These are phyloP conservation scores for Bretziella fagacearum DNA, from an alignment of 2,329 filamentous ascomycete genomes.

Conservation along the genomic window DNA sequence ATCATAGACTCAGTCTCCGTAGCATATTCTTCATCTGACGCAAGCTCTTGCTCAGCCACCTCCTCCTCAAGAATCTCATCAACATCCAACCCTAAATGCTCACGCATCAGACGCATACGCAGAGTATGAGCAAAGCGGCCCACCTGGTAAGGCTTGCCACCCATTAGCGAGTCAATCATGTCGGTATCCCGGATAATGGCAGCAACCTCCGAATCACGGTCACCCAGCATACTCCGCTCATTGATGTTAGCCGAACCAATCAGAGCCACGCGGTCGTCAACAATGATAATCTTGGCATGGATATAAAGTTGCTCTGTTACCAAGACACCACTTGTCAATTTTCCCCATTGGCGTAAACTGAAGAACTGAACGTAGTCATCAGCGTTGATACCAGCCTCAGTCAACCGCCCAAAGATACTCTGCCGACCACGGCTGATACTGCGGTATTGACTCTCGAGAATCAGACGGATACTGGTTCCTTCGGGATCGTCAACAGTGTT, in stretches of 20 bases:
- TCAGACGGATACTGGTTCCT: slow-evolving; percentile 82
- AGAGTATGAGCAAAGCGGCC: slow-evolving; percentile 86
- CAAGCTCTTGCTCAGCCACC: slow-evolving; percentile 42
- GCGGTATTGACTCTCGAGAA: slow-evolving; percentile 92
- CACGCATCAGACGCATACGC: slow-evolving; percentile 84
- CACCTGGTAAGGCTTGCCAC: slow-evolving; percentile 71
- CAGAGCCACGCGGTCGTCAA: slow-evolving; percentile 80
- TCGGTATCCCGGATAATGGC: slow-evolving; percentile 83
- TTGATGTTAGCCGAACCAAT: slow-evolving; percentile 99
- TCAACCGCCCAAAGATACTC: slow-evolving; percentile 78
- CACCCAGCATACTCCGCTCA: slow-evolving; percentile 86
- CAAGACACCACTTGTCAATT: slow-evolving; percentile 67
- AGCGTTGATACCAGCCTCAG: slow-evolving; percentile 66
- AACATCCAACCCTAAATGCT: slow-evolving; percentile 89
- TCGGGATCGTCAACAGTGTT: slow-evolving; percentile 90
- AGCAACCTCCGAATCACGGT: slow-evolving; percentile 80
- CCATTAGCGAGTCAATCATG: slow-evolving; percentile 86
- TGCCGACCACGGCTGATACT: slow-evolving; percentile 87
- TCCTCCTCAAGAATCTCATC: slow-evolving; percentile 77
- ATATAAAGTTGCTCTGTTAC: slow-evolving; percentile 97
- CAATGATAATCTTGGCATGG: slow-evolving; percentile 90
- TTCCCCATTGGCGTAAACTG: slow-evolving; percentile 80
- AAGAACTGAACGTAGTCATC: slow-evolving; percentile 95
- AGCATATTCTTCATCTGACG: slow-evolving; percentile 34
- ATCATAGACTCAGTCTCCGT: slow-evolving; percentile 25